phyloP scores from a whole-genome alignment of 495 filamentous ascomycete species.

The Penicillium pancosmium region DNA sequence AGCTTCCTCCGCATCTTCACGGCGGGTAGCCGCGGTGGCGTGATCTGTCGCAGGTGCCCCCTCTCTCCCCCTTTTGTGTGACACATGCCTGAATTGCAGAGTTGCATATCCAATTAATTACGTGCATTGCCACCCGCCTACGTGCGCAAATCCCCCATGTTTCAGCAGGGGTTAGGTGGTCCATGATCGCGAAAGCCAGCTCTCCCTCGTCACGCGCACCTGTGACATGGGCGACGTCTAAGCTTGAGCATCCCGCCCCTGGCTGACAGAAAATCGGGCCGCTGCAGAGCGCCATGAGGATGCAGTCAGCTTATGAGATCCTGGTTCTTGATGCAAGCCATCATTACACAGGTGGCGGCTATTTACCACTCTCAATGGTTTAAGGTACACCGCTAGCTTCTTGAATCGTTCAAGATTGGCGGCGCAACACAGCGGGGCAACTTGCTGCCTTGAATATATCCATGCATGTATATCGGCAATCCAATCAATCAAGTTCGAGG shows the following conservation, averaged over 20 bases:
- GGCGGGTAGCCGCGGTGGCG: slow-evolving; percentile 17
- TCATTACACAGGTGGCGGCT: slow-evolving; percentile 19
- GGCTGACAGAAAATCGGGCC: slow-evolving; percentile 11
- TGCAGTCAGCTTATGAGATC: slow-evolving; percentile 12
- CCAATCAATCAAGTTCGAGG: too few relatives aligned
- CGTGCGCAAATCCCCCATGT: neutral
- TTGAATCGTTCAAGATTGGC: slow-evolving; percentile 12
- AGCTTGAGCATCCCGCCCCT: neutral
- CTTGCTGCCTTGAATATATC: slow-evolving; percentile 5
- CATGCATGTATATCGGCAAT: neutral
- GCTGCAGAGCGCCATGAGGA: slow-evolving; percentile 14
- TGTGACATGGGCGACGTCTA: neutral
- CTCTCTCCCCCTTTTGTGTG: slow-evolving; percentile 7
- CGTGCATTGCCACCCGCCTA: neutral
- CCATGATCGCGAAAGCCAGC: neutral
- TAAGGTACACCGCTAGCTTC: slow-evolving; percentile 8
- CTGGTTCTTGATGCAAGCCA: neutral
- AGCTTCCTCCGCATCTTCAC: slow-evolving; percentile 17
- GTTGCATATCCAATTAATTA: slow-evolving; percentile 13
- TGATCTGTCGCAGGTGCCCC: slow-evolving; percentile 14
- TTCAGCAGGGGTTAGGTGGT: slow-evolving; percentile 1
- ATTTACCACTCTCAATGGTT: slow-evolving; percentile 8
- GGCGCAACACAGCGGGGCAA: slow-evolving; percentile 7
- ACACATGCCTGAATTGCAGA: slow-evolving; percentile 23
- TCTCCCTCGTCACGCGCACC: slow-evolving; percentile 5